Percentiles rank a stretch among this genome's conserved stretches.
These are phyloP conservation scores for Colletotrichum sp. DNA, from an alignment of 2,329 filamentous ascomycete genomes.

Conservation along the genomic window DNA sequence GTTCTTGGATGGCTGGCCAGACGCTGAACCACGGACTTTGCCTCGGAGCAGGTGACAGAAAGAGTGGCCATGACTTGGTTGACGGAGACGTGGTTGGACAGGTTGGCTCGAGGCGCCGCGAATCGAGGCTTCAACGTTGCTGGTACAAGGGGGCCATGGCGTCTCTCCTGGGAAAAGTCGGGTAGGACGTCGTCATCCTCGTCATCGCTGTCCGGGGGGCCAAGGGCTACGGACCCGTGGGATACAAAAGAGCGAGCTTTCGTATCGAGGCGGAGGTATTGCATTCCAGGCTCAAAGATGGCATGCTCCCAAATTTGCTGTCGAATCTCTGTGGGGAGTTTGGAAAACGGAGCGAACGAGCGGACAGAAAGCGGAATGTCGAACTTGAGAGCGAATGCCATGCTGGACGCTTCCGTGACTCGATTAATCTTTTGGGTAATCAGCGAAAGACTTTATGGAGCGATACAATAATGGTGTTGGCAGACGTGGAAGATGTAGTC, in stretches of 20 bases:
- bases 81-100: constrained; percentile 35
- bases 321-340: constrained; percentile 39
- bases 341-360: constrained; percentile 33
- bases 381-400: constrained; percentile 30
- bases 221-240: not conserved
- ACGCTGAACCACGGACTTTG: not conserved
- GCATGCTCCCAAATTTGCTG: constrained; percentile 37
- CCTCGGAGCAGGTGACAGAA: constrained; percentile 13
- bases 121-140: constrained; percentile 30
- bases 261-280: constrained; percentile 32
- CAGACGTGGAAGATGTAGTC: not conserved
- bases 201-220: not conserved
- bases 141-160: constrained; percentile 15
- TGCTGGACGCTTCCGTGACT: not conserved
- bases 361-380: constrained; percentile 34
- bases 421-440: not conserved
- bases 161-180: constrained; percentile 26
- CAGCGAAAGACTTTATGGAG: not conserved
- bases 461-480: not conserved
- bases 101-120: constrained; percentile 32
- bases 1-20: constrained; percentile 14
- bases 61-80: constrained; percentile 21
- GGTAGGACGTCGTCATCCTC: constrained; percentile 24
- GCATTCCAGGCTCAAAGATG: constrained; percentile 36
- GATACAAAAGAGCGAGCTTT: not conserved